These are phyloP conservation scores for Colletotrichum simmondsii DNA, from an alignment of 2,329 filamentous ascomycete genomes.

Conservation along the genomic window DNA sequence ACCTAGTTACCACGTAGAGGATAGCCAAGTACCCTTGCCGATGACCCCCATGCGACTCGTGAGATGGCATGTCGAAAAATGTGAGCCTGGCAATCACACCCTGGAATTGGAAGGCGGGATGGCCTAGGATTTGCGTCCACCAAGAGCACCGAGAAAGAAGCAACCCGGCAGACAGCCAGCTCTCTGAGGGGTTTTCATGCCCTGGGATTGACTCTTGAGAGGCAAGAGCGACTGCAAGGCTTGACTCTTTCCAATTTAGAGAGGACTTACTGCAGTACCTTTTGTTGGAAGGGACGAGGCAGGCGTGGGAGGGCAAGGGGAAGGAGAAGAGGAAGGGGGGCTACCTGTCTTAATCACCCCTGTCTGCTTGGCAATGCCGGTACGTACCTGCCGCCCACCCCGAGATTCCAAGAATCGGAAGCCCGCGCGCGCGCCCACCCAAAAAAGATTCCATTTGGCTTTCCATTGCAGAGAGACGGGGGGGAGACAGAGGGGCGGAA, in stretches of 20 bases:
- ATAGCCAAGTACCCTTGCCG: neutral
- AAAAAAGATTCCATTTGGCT: neutral
- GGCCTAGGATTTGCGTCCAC: neutral
- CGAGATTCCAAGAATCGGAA: constrained; percentile 9
- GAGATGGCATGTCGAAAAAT: neutral
- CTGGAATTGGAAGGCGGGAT: constrained; percentile 10
- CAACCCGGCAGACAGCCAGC: neutral
- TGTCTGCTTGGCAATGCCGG: neutral
- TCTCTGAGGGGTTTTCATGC: neutral
- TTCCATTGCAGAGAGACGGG: neutral
- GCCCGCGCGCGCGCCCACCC: neutral
- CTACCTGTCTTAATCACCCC: neutral
- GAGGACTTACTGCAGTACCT: too few species aligned
- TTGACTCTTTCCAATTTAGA: neutral
- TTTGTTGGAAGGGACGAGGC: neutral
- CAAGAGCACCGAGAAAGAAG: neutral
- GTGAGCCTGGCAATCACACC: constrained; percentile 7
- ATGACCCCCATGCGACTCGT: neutral
- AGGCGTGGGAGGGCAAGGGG: neutral
- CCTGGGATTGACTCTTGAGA: neutral
- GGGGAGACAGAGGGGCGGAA: neutral
- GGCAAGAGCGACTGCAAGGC: neutral
- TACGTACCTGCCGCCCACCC: neutral
- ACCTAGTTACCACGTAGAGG: too few species aligned
- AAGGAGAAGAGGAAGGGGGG: neutral